These are phyloP conservation scores for Chrysoporthe cubensis DNA, from an alignment of 2,329 filamentous ascomycete species.

Conservation along the genomic window DNA sequence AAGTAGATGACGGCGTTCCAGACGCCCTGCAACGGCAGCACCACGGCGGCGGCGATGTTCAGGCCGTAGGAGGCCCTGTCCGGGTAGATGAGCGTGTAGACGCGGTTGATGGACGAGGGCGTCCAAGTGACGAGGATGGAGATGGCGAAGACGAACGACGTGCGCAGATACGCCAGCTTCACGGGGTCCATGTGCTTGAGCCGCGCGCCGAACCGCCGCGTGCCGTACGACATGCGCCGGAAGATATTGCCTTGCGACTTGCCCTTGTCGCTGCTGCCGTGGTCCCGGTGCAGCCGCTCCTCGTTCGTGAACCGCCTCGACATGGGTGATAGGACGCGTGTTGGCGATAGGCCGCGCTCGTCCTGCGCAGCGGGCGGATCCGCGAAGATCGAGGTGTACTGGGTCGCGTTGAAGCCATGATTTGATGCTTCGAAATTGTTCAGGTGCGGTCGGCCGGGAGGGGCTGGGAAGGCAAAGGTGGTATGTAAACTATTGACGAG, in stretches of 20 bases:
- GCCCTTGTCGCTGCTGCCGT: not conserved
- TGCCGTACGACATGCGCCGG: slow-evolving; percentile 23
- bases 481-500: slow-evolving; percentile 5
- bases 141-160: slow-evolving; percentile 64
- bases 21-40: slow-evolving; percentile 77
- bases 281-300: not conserved
- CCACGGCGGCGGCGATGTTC: slow-evolving; percentile 70
- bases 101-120: slow-evolving; percentile 72
- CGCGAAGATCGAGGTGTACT: slow-evolving; percentile 24
- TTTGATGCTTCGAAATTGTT: slow-evolving; percentile 19
- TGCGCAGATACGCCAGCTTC: slow-evolving; percentile 64
- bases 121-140: slow-evolving; percentile 66
- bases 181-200: slow-evolving; percentile 56
- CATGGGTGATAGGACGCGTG: slow-evolving; percentile 11
- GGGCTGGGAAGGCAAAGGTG: not conserved
- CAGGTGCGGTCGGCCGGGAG: not conserved
- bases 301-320: slow-evolving; percentile 12
- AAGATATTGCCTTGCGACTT: slow-evolving; percentile 24
- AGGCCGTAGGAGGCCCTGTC: slow-evolving; percentile 62
- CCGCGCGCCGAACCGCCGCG: slow-evolving; percentile 34
- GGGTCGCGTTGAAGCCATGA: slow-evolving; percentile 25
- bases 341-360: slow-evolving; percentile 18
- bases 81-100: slow-evolving; percentile 67
- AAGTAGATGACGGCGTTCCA: slow-evolving; percentile 83
- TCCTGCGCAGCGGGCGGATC: slow-evolving; percentile 7